Base-by-base conservation (phyloP, 495 filamentous ascomycete genomes). In the Penicillium silybi region DNA sequence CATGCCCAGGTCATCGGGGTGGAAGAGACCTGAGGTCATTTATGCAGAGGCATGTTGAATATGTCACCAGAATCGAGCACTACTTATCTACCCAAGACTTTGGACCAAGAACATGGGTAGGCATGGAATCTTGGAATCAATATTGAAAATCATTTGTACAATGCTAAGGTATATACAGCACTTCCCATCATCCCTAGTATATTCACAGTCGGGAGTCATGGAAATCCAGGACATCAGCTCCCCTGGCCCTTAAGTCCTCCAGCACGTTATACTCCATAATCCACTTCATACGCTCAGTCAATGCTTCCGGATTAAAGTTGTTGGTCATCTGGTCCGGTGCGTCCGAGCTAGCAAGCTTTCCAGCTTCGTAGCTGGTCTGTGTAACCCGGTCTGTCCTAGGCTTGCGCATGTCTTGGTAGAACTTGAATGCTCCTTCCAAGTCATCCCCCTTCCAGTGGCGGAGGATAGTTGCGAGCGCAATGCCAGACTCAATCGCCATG, bases 181-280 rank as follows among this genome's bases (percentile, higher is more conserved):
- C 19, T n/a, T 34, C 10, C 32, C 35, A 17, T 10, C 17, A 38
- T 35, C 25, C 25, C 32, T 19, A 8, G 13, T 16, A n/a, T 6
- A 32, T 38, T 52, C 27, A 62, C 4, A 67, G 41, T 22, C 48
- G 51, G 6, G 56, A 62, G 29, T 50, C 55, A 1, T 54, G 45
- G 18, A 59, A 64, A 26, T 62, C 49, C 49, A 67, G 29, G 20
- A 43, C 29, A 13, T 53, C 53, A 9, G 57, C 58, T 5, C 64
- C 64, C 47, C 60, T 62, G 26, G 8, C 23, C 42, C 58, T 54
- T 43, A 67, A 49, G 27, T 68, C 58, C 9, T 66, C 63, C 45
- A 68, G 44, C 9, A 68, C 61, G 47, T 66, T 61, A 17, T 66
- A 66, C 44, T 68, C 63, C 63, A 68, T 68, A 35, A 68, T 64